These are phyloP conservation scores for Fistulinella cinereoalba DNA, from an alignment of 1,284 basidiomycete genomes.

Conservation along the genomic window DNA sequence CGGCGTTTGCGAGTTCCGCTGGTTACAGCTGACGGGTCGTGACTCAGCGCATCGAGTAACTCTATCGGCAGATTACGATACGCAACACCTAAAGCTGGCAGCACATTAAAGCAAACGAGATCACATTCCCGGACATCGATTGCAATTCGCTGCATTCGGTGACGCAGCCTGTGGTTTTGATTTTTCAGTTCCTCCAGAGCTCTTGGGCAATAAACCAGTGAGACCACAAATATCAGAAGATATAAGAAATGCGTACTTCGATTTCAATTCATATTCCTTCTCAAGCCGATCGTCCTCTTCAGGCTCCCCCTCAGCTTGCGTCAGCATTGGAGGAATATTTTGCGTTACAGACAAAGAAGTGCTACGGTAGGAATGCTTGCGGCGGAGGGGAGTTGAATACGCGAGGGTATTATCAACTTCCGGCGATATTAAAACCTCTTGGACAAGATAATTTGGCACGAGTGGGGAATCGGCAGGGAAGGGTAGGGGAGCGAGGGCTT, in stretches of 20 bases:
- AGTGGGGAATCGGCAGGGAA: not conserved
- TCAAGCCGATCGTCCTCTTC: constrained; percentile 47
- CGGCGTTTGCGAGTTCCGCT: constrained; percentile 52
- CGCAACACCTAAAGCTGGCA: constrained; percentile 45
- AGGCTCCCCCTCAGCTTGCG: constrained; percentile 39
- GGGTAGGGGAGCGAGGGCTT: constrained; percentile 3
- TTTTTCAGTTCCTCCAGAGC: constrained; percentile 53
- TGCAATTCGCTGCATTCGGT: constrained; percentile 62
- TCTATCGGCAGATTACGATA: constrained; percentile 55
- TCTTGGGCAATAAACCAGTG: constrained; percentile 40
- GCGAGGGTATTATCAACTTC: constrained; percentile 1
- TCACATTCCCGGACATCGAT: constrained; percentile 62
- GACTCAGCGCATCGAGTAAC: constrained; percentile 65
- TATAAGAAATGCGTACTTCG: constrained; percentile 44
- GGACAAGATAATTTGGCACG: constrained; percentile 3
- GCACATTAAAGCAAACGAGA: constrained; percentile 48
- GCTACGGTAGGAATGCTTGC: constrained; percentile 24
- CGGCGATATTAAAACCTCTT: constrained; percentile 1
- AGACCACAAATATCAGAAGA: constrained; percentile 7
- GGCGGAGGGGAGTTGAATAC: constrained; percentile 22
- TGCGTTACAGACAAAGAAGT: constrained; percentile 19
- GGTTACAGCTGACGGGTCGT: constrained; percentile 71
- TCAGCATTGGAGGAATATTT: constrained; percentile 7
- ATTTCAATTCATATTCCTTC: constrained; percentile 58
- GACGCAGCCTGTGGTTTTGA: constrained; percentile 64